phyloP scores from a whole-genome alignment of 2,329 filamentous ascomycete species.

The Fusarium nelsonii region DNA sequence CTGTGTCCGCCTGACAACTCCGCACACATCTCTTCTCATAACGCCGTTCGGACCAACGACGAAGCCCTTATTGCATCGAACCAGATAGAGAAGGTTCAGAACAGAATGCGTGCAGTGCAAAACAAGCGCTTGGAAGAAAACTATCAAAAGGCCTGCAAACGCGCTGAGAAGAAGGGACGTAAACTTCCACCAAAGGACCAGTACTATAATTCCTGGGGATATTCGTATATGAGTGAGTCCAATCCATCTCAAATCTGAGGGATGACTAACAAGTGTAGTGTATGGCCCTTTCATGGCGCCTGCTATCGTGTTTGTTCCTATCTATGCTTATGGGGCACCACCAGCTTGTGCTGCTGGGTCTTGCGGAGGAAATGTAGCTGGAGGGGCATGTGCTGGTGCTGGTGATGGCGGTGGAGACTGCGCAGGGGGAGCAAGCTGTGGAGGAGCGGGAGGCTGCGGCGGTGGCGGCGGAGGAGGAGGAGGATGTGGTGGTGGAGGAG shows the following conservation, averaged over 20 bases:
- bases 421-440: conserved; percentile 6
- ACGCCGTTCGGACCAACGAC: conserved; percentile 62
- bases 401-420: conserved; percentile 27
- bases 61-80: conserved; percentile 14
- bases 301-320: conserved; percentile 56
- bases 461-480: not conserved
- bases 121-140: conserved; percentile 61
- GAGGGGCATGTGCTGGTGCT: conserved; percentile 53
- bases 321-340: conserved; percentile 54
- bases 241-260: fast-evolving
- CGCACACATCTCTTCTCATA: conserved; percentile 81
- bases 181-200: conserved; percentile 61
- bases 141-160: conserved; percentile 66
- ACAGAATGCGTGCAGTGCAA: conserved; percentile 33
- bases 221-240: conserved; percentile 57
- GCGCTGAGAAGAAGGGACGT: conserved; percentile 64
- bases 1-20: conserved; percentile 68
- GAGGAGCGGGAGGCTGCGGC: not conserved
- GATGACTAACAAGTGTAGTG: conserved; percentile 39
- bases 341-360: conserved; percentile 61
- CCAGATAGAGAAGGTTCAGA: conserved; percentile 16
- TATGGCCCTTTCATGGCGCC: conserved; percentile 62
- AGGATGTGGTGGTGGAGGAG: not conserved
- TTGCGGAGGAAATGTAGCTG: conserved; percentile 60
- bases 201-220: conserved; percentile 68